Percentiles rank a stretch among this genome's conserved stretches.
Conservation (phyloP, 257 asterid genomes). For the Plectranthus barbatus region DNA sequence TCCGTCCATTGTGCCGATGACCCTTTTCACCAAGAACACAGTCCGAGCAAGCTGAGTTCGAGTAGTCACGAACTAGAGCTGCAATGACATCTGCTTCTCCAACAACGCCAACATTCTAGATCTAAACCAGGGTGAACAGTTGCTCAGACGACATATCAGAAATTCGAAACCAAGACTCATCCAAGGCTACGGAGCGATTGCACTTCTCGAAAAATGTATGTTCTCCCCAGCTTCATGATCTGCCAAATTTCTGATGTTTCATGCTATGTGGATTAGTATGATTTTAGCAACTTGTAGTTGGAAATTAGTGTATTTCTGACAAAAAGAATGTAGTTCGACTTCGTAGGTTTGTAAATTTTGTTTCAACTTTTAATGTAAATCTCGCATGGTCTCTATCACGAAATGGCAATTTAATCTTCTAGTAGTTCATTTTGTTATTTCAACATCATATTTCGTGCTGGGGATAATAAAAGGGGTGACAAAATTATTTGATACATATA, state of each 20-base stretch:
- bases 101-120: neutral
- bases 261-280: neutral
- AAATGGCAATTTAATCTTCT: too few relatives aligned
- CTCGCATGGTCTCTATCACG: too few relatives aligned
- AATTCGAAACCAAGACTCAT: neutral
- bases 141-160: neutral
- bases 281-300: neutral
- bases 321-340: neutral
- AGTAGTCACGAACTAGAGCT: constrained; percentile 33
- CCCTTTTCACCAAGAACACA: constrained; percentile 72
- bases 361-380: too few relatives aligned
- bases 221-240: neutral
- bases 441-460: too few relatives aligned
- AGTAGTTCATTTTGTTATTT: too few relatives aligned
- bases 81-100: constrained; percentile 9
- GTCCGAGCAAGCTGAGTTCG: constrained; percentile 36
- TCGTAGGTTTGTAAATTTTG: neutral
- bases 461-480: too few relatives aligned
- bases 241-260: neutral
- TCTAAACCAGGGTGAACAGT: neutral
- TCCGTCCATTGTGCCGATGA: constrained; percentile 64
- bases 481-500: too few relatives aligned
- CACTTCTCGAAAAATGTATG: neutral
- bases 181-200: neutral
- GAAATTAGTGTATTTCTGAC: neutral